Percentiles rank a stretch among this genome's conserved stretches.
Evolutionary conservation across 192 early-diverging fungal genomes (phyloP).

Genomic region (Coemansia sp.): DNA sequence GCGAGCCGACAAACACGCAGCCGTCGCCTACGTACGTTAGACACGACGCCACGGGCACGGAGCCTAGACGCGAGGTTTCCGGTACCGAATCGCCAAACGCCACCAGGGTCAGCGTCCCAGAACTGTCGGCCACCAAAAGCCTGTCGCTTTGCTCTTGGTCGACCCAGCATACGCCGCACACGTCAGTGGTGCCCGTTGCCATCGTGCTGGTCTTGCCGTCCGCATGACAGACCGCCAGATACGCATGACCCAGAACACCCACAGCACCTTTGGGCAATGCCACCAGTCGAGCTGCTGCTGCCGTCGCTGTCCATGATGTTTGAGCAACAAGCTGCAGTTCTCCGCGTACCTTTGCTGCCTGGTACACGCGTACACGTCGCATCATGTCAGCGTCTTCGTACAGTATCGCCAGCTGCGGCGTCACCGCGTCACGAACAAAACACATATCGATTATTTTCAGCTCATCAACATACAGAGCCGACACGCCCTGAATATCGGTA

Average conservation of each 20-base stretch:
- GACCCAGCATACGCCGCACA: constrained; percentile 56
- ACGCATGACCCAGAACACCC: constrained; percentile 32
- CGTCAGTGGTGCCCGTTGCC: not conserved
- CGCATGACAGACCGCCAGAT: constrained; percentile 22
- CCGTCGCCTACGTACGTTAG: constrained; percentile 70
- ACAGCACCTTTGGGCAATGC: constrained; percentile 24
- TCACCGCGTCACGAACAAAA: constrained; percentile 13
- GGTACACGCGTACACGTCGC: constrained; percentile 39
- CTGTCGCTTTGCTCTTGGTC: constrained; percentile 54
- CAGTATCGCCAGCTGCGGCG: constrained; percentile 38
- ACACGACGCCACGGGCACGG: constrained; percentile 57
- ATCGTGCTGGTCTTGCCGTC: not conserved
- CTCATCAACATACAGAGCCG: constrained; percentile 41
- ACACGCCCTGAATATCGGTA: constrained; percentile 34
- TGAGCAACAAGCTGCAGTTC: constrained; percentile 17
- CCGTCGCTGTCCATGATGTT: constrained; percentile 27
- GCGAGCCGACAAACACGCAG: constrained; percentile 80
- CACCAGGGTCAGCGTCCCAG: constrained; percentile 64
- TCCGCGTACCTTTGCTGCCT: constrained; percentile 12
- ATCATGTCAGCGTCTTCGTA: constrained; percentile 43
- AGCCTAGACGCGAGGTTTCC: constrained; percentile 46
- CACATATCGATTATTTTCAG: constrained; percentile 41
- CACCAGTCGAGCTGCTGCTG: constrained; percentile 16
- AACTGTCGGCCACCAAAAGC: constrained; percentile 70
- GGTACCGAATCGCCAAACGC: constrained; percentile 14